phyloP scores from a whole-genome alignment of 768 basidiomycete species.

The Boletus reticulatus region DNA sequence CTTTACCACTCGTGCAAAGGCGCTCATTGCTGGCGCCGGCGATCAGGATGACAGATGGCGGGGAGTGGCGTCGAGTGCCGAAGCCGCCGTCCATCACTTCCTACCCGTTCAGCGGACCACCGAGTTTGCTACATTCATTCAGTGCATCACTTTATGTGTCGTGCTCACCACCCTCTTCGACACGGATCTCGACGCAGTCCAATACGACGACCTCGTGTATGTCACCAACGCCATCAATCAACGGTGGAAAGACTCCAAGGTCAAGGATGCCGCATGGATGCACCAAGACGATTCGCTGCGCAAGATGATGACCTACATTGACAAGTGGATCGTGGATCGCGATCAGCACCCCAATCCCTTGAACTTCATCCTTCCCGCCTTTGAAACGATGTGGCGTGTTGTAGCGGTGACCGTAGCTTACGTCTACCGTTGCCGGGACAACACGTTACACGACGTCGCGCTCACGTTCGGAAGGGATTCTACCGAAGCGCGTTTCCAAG shows the following conservation, averaged over 20 bases:
- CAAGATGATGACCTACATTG: conserved; percentile 27
- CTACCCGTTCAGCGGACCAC: conserved; percentile 1
- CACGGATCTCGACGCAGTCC: conserved; percentile 28
- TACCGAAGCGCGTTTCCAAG: conserved; percentile 18
- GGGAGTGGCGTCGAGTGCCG: conserved; percentile 8
- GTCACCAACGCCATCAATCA: conserved; percentile 41
- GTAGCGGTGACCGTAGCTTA: conserved; percentile 46
- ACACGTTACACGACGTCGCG: conserved; percentile 26
- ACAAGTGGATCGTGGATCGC: conserved; percentile 35
- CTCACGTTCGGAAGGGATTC: conserved; percentile 19
- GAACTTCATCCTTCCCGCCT: conserved; percentile 57
- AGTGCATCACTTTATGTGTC: conserved; percentile 41
- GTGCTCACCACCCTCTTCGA: conserved; percentile 43
- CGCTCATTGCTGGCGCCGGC: conserved; percentile 13
- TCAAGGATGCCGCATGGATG: conserved; percentile 7
- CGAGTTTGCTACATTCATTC: conserved; percentile 40
- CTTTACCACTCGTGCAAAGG: conserved; percentile 24
- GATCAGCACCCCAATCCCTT: conserved; percentile 37
- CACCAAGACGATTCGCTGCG: conserved; percentile 31
- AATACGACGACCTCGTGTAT: conserved; percentile 34
- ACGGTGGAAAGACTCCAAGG: conserved; percentile 26
- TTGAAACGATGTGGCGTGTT: conserved; percentile 65
- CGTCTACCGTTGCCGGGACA: conserved; percentile 22
- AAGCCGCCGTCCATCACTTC: conserved; percentile 14
- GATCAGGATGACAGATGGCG: conserved; percentile 13